phyloP scores from a whole-genome alignment of 208 protist genomes.

The Jaenimonas drosophilae region DNA sequence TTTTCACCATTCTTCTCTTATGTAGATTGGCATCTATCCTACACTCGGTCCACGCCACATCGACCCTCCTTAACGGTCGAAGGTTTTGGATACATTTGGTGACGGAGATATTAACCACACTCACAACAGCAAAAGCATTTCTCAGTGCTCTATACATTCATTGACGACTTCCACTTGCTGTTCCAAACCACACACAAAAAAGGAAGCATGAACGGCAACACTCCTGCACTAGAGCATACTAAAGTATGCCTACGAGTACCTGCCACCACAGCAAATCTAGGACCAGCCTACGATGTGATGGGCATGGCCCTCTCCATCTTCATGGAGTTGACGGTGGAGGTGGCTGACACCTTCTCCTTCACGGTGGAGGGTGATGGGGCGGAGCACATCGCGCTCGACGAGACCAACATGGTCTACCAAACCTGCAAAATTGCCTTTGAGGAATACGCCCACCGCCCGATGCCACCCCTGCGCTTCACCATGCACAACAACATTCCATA shows the following conservation, averaged over 20 bases:
- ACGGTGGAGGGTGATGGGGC: slow-evolving; percentile 66
- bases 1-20: too few species aligned
- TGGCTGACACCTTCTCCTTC: slow-evolving; percentile 63
- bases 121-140: neutral
- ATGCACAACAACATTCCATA: slow-evolving; percentile 89
- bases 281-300: slow-evolving; percentile 86
- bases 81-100: too few species aligned
- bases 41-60: too few species aligned
- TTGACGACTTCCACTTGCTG: slow-evolving; percentile 1
- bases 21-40: too few species aligned
- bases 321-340: slow-evolving; percentile 83
- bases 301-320: slow-evolving; percentile 90
- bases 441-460: slow-evolving; percentile 57
- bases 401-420: slow-evolving; percentile 82
- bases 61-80: too few species aligned
- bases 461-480: slow-evolving; percentile 75
- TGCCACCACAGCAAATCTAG: slow-evolving; percentile 91
- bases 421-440: slow-evolving; percentile 64
- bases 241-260: slow-evolving; percentile 82
- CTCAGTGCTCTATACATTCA: slow-evolving; percentile 1
- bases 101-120: too few species aligned
- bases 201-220: too few species aligned
- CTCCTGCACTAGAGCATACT: too few species aligned
- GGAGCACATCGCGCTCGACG: slow-evolving; percentile 45
- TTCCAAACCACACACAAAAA: too few species aligned